Conservation (phyloP, 2,329 filamentous ascomycete genomes). For the Colletotrichum truncatum region DNA sequence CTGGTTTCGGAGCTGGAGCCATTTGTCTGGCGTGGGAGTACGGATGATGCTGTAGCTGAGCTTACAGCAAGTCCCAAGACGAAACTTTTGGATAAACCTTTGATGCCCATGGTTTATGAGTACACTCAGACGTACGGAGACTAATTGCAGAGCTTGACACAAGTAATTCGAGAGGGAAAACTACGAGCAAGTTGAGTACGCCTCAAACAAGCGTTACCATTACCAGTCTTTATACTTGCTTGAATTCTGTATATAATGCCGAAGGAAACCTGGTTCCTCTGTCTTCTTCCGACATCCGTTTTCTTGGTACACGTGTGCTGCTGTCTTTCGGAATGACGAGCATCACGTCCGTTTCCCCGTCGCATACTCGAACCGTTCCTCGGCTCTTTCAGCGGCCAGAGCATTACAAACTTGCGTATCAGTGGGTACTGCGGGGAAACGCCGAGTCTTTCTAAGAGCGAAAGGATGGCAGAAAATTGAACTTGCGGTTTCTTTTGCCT, state of each 20-base stretch:
- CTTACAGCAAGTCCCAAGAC: neutral
- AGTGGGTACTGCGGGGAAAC: constrained; percentile 3
- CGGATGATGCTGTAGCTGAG: neutral
- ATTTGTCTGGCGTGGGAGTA: constrained; percentile 6
- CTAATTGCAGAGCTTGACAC: neutral
- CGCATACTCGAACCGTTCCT: neutral
- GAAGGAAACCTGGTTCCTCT: neutral
- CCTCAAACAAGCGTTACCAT: too few species aligned
- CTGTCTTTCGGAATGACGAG: neutral
- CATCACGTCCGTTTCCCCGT: neutral
- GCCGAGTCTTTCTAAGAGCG: neutral
- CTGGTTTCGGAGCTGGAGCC: neutral
- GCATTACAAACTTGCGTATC: neutral
- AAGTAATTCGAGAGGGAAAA: neutral
- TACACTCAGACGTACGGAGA: neutral
- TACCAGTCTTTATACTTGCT: neutral
- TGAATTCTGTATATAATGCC: neutral
- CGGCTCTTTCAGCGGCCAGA: neutral
- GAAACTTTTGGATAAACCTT: neutral
- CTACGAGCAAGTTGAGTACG: neutral
- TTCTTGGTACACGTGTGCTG: neutral
- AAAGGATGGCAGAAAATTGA: neutral
- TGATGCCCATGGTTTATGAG: neutral
- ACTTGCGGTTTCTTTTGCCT: neutral
- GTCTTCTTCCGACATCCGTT: neutral